Percentiles rank a stretch among this genome's conserved stretches.
Conservation (phyloP, 2,329 filamentous ascomycete genomes). For the Arachnomyces sp. region DNA sequence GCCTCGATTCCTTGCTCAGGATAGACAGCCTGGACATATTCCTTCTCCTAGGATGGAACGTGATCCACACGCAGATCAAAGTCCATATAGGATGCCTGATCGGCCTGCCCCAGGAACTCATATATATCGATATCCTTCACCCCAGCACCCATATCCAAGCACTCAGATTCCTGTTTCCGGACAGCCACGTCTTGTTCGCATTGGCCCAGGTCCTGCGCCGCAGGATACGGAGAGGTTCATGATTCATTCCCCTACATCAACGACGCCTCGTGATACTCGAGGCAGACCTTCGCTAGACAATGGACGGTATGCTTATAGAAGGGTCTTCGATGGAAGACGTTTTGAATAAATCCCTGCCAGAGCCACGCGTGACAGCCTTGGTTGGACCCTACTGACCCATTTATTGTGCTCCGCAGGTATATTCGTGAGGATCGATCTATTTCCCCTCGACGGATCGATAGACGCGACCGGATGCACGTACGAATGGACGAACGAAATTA, state of each 20-base stretch:
- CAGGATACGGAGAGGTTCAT: conserved; percentile 1
- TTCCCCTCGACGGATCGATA: too few species aligned
- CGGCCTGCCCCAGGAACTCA: conserved; percentile 1
- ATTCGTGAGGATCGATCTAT: too few species aligned
- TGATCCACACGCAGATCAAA: not conserved
- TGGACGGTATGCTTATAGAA: conserved; percentile 18
- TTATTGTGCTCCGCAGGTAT: too few species aligned
- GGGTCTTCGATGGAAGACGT: conserved; percentile 1
- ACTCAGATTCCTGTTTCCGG: not conserved
- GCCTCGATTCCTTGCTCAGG: conserved; percentile 13
- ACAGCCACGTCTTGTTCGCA: not conserved
- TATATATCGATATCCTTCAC: not conserved
- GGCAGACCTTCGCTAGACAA: conserved; percentile 9
- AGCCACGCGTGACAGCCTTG: too few species aligned
- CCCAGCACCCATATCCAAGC: not conserved
- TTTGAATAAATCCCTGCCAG: too few species aligned
- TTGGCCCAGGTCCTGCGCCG: conserved; percentile 1
- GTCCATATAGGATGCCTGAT: conserved; percentile 3
- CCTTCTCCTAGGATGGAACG: not conserved
- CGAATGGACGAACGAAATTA: too few species aligned
- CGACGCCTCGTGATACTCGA: conserved; percentile 13
- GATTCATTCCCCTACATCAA: conserved; percentile 5
- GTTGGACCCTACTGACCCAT: too few species aligned
- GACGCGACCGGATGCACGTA: too few species aligned
- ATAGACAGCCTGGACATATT: conserved; percentile 12